Conservation (phyloP, 768 basidiomycete genomes). For the Trametes cingulata region DNA sequence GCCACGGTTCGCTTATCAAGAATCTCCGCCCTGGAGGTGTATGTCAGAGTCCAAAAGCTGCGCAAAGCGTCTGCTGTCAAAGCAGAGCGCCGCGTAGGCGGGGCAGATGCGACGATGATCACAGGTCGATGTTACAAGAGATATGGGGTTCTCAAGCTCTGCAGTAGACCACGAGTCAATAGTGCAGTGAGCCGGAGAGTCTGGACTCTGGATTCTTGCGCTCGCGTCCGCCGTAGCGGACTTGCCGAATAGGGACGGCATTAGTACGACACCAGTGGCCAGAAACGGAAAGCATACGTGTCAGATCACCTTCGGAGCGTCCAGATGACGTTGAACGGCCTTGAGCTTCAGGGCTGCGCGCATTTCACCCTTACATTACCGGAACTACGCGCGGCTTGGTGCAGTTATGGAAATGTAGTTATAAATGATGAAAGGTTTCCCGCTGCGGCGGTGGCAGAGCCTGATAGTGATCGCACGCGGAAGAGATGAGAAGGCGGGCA, state of each 20-base stretch:
- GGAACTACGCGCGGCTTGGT: too few relatives aligned
- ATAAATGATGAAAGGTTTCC: too few relatives aligned
- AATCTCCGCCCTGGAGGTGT: neutral
- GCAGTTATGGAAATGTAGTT: too few relatives aligned
- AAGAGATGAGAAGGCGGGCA: neutral
- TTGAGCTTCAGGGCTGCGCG: too few relatives aligned
- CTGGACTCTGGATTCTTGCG: too few relatives aligned
- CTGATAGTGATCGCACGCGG: conserved; percentile 2
- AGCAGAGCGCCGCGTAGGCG: neutral
- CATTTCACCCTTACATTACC: neutral
- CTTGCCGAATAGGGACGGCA: too few relatives aligned
- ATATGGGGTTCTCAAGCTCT: too few relatives aligned
- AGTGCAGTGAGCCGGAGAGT: too few relatives aligned
- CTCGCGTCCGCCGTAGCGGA: too few relatives aligned
- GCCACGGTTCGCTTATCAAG: conserved; percentile 3
- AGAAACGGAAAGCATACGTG: conserved; percentile 1
- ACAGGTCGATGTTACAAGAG: neutral
- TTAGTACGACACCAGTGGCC: neutral
- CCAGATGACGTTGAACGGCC: neutral
- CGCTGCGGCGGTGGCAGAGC: neutral
- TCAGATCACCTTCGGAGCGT: neutral
- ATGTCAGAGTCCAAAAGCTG: neutral
- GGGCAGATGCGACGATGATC: neutral
- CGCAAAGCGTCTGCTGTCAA: conserved; percentile 3
- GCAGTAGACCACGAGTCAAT: too few relatives aligned